Conservation (phyloP, 208 protist species). For the Trypanosoma scelopori region DNA sequence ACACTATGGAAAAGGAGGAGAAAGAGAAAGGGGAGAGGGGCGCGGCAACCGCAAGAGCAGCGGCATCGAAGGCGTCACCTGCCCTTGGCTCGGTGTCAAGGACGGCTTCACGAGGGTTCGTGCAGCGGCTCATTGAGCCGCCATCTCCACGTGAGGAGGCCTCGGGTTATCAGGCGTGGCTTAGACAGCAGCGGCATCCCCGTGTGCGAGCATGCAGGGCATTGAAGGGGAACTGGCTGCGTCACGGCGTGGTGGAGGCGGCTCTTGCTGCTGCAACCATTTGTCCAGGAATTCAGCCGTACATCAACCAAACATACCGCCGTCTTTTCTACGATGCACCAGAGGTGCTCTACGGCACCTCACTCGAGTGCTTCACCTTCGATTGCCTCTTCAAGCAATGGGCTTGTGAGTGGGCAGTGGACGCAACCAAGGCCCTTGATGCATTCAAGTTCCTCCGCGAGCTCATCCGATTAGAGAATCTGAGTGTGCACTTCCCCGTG, state of each 20-base stretch:
- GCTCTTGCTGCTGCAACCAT: conserved; percentile 42
- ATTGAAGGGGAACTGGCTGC: conserved; percentile 47
- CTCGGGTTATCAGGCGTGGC: conserved; percentile 23
- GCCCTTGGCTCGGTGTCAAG: not conserved
- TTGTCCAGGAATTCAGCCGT: conserved; percentile 51
- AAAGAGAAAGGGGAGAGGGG: not conserved
- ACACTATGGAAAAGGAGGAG: too few relatives aligned
- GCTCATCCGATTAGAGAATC: conserved; percentile 50
- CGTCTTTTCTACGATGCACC: conserved; percentile 39
- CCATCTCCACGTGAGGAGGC: not conserved
- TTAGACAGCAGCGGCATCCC: conserved; percentile 10
- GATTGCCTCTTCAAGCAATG: conserved; percentile 82
- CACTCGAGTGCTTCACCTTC: conserved; percentile 73
- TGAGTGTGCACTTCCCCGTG: conserved; percentile 82
- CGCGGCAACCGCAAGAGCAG: not conserved
- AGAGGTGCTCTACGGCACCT: conserved; percentile 47
- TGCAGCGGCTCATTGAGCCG: too few relatives aligned
- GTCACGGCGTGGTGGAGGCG: conserved; percentile 56
- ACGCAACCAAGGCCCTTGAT: conserved; percentile 37
- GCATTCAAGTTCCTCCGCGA: conserved; percentile 47
- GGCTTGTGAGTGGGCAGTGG: conserved; percentile 81
- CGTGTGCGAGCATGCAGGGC: conserved; percentile 16
- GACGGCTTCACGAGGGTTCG: not conserved
- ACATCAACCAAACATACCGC: conserved; percentile 59
- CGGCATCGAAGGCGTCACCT: not conserved